A percentile compares a stretch with the other conserved stretches of the same genome.
phyloP scores from a whole-genome alignment of 108 stramenopile species.

The Nitzschia sp. region DNA sequence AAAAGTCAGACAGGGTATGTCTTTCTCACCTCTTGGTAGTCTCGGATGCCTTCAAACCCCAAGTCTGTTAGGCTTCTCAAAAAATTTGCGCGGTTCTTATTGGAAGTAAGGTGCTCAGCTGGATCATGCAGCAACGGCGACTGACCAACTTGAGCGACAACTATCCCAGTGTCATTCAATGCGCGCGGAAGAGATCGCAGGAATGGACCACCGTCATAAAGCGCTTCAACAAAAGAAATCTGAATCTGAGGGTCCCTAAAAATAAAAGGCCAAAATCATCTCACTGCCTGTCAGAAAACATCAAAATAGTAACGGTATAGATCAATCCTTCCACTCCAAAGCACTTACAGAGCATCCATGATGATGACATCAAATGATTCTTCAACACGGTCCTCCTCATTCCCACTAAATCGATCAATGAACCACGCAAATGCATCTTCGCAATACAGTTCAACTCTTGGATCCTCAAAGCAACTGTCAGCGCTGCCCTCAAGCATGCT shows the following conservation, averaged over 20 bases:
- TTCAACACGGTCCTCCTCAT: slow-evolving; percentile 17
- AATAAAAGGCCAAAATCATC: no score
- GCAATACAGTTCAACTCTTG: slow-evolving; percentile 47
- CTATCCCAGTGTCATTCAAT: slow-evolving; percentile 45
- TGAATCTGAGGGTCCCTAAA: slow-evolving; percentile 59
- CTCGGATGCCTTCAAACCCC: slow-evolving; percentile 64
- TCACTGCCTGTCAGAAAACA: background rate
- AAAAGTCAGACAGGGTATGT: no score
- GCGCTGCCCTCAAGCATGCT: slow-evolving; percentile 53
- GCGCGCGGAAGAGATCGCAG: slow-evolving; percentile 37
- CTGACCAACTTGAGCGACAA: slow-evolving; percentile 71
- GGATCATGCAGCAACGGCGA: slow-evolving; percentile 33
- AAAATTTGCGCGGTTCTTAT: slow-evolving; percentile 47
- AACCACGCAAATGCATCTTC: slow-evolving; percentile 79
- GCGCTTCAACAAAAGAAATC: slow-evolving; percentile 31
- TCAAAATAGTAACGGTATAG: background rate
- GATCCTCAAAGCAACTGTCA: slow-evolving; percentile 68
- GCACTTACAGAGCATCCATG: slow-evolving; percentile 74
- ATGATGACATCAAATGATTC: slow-evolving; percentile 72
- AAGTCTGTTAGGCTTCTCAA: slow-evolving; percentile 45
- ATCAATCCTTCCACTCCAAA: no score
- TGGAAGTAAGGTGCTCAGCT: slow-evolving; percentile 44
- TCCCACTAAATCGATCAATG: slow-evolving; percentile 44
- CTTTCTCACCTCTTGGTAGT: slow-evolving; percentile 56
- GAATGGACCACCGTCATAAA: slow-evolving; percentile 29